These are phyloP conservation scores for Cornus suecica DNA, from an alignment of 148 eudicot species.

Conservation along the genomic window DNA sequence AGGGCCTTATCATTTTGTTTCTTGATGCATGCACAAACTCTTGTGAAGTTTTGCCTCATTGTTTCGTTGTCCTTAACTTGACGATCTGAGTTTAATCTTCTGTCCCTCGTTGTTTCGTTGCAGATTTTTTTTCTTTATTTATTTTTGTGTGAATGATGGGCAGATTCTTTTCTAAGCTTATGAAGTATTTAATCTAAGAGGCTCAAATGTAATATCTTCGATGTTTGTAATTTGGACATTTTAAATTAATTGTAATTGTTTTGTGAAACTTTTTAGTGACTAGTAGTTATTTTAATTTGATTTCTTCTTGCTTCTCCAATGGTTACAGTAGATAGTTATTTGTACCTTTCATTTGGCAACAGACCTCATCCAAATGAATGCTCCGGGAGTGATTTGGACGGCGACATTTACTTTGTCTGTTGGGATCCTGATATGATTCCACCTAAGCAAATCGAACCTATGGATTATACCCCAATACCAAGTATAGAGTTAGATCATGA, in stretches of 20 bases:
- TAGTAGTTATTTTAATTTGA: not conserved
- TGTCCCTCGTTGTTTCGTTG: too few species aligned
- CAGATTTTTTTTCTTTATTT: too few species aligned
- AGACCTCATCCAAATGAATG: conserved; percentile 99
- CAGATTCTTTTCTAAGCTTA: not conserved
- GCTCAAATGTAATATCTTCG: not conserved
- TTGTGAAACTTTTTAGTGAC: not conserved
- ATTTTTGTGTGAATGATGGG: not conserved
- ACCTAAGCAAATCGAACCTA: conserved; percentile 44
- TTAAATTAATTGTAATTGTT: too few species aligned
- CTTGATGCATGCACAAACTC: too few species aligned
- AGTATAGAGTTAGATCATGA: conserved; percentile 48
- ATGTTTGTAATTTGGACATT: not conserved
- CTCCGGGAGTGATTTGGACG: conserved; percentile 96
- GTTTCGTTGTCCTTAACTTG: too few species aligned
- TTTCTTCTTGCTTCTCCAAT: not conserved
- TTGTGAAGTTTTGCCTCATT: too few species aligned
- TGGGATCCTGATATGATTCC: conserved; percentile 89
- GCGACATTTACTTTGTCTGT: conserved; percentile 84
- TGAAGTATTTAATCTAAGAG: not conserved
- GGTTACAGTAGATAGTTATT: not conserved
- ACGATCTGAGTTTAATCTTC: too few species aligned
- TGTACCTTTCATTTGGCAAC: conserved; percentile 2
- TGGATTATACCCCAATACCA: conserved; percentile 67
- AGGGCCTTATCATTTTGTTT: too few species aligned